Evolutionary conservation across 805 yeast genomes (phyloP), one percentile per base, ranked within the genome.

Genomic region (Ogataea salicorniae): DNA sequence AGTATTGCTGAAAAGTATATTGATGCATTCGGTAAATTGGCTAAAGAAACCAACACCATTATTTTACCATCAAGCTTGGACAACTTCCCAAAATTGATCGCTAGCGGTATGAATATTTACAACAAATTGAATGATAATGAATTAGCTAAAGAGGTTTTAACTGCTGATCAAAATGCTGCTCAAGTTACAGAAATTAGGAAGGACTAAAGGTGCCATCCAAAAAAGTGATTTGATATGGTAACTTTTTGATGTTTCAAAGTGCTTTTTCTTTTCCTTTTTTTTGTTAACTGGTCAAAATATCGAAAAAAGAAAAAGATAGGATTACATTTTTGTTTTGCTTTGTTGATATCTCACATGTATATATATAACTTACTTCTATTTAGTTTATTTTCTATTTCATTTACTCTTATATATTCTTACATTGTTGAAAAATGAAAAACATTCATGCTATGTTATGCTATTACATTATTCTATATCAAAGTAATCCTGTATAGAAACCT

Each of bases 1-100:
- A 89, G 83, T 64, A 81, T 87, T 39, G 95, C 96, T 15, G 91
- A 85, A 61, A 85, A 83, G 61, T 87, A 87, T 63, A 86, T 87
- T 51, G 85, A 81, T 46, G 87, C 92, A 33, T 87, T 88, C 62
- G 84, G 85, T 42, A 82, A 87, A 57, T 72, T 87, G 58, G 95
- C 95, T 23, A 87, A 87, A 70, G 92, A 86, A 64, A 69, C 84
- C 33, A 87, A 85, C 60, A 84, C 94, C 0, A 75, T 88, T 16
- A 83, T 87, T 35, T 74, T 87, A 23, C 96, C 96, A 15, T 76
- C 89, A 11, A 83, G 83, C 47, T 67, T 87, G 62, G 83, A 86
- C 53, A 90, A 87, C 58, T 69, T 87, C 63, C 82, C 91, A 42
- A 73, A 80, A 26, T 75, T 84, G 71, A 83, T 87, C 67, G 87